Evolutionary conservation across 2,329 filamentous ascomycete species (phyloP), one percentile per base, ranked within the genome.

Genomic region (Grosmannia clavigera): DNA sequence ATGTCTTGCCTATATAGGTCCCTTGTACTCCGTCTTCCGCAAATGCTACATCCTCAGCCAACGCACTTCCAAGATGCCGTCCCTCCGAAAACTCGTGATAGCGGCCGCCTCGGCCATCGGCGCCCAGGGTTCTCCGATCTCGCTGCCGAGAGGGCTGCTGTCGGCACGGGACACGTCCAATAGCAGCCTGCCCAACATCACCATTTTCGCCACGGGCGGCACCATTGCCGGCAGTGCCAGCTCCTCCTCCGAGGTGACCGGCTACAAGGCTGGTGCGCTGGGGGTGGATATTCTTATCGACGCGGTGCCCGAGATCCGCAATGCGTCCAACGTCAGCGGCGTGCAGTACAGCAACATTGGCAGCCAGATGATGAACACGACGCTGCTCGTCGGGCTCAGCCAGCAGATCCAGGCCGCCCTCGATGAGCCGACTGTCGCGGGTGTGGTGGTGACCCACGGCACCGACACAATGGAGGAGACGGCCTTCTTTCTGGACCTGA

Each of bases 391-490:
- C 71, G 76, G 31, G 69, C 73, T 60, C 76, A 83, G 58, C 78
- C 80, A 60, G 62, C 63, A 10, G 78, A 79, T 60, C 71, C 82
- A 5, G 74, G 76, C 40, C 68, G 67, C 60, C 70, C 71, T 25
- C 64, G 69, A 58, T 70, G 69, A 43, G 69, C 72, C 70, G 14
- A 10, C n/a, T 14, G 31, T 27, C 25, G 2, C 11, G 14, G 81
- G 77, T 50, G 80, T 78, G 10, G 80, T 85, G 9, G 72, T 87
- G 59, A 85, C 83, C 0, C 83, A 86, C 65, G 83, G 84, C 55
- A 86, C 84, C 10, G 83, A 87, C 65, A 84, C 81, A 0, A 73
- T 86, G 1, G 83, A 85, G 66, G 83, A 86, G 69, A 78, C 80
- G 0, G 80, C 82, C 12, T 84, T 85, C 72, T 85, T 84, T 71